Conservation (phyloP, 345 rosid species). For the Eucalyptus guilfoylei region DNA sequence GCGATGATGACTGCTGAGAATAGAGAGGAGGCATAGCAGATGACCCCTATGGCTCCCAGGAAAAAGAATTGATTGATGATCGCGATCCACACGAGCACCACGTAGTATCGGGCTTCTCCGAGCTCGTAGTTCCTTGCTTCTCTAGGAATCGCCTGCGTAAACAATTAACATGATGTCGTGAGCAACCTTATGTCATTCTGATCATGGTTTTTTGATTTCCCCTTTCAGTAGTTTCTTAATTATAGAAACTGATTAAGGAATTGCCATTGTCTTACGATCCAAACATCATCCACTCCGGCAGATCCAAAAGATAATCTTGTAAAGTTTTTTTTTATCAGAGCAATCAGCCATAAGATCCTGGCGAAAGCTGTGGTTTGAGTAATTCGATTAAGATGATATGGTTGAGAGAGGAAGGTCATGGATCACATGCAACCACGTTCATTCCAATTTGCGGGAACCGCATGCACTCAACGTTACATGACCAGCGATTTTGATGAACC, state of each 20-base stretch:
- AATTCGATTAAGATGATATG: not conserved
- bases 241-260: not conserved
- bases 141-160: constrained; percentile 34
- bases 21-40: constrained; percentile 51
- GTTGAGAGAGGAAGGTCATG: not conserved
- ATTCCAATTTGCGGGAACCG: not conserved
- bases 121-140: constrained; percentile 46
- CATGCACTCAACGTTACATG: not conserved
- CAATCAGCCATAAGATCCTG: not conserved
- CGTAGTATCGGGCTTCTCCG: constrained; percentile 42
- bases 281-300: not conserved
- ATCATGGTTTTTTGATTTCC: not conserved
- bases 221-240: not conserved
- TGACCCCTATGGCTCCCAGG: constrained; percentile 53
- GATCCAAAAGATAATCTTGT: not conserved
- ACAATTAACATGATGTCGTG: not conserved
- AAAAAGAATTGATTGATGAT: constrained; percentile 44
- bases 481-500: not conserved
- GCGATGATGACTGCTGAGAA: constrained; percentile 41
- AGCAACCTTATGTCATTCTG: not conserved
- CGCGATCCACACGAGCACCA: constrained; percentile 19
- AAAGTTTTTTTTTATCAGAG: not conserved
- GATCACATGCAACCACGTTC: not conserved
- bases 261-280: not conserved
- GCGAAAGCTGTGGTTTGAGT: not conserved